phyloP scores from a whole-genome alignment of 768 basidiomycete species.

The Podaxis sp. region DNA sequence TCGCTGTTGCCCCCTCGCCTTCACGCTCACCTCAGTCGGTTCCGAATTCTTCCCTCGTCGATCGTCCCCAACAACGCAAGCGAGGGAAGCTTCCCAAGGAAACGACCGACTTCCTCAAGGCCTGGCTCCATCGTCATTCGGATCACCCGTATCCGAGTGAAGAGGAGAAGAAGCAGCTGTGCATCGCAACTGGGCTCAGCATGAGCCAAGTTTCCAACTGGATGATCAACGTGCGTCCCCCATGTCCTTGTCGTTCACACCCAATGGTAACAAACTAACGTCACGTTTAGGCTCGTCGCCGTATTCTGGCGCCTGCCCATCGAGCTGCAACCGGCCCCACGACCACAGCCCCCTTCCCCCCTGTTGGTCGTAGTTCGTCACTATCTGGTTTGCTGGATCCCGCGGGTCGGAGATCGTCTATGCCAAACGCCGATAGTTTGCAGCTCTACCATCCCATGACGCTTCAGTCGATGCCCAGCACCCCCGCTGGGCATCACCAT shows the following conservation, averaged over 20 bases:
- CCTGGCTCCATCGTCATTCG: constrained; percentile 84
- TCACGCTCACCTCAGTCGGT: constrained; percentile 54
- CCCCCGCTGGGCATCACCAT: constrained; percentile 35
- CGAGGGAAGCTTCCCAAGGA: constrained; percentile 89
- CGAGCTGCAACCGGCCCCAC: constrained; percentile 74
- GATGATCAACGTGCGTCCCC: constrained; percentile 77
- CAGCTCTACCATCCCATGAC: constrained; percentile 81
- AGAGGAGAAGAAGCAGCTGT: constrained; percentile 88
- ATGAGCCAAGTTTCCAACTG: constrained; percentile 92
- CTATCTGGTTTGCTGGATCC: constrained; percentile 40
- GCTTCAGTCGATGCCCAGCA: constrained; percentile 56
- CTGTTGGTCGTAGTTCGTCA: constrained; percentile 41
- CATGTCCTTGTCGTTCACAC: not conserved
- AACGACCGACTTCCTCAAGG: constrained; percentile 85
- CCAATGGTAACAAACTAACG: not conserved
- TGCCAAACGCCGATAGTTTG: constrained; percentile 64
- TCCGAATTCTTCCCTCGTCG: constrained; percentile 59
- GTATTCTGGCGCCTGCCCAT: constrained; percentile 81
- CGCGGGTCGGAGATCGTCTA: constrained; percentile 57
- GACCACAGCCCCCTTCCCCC: constrained; percentile 72
- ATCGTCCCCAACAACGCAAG: constrained; percentile 70
- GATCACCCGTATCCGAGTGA: constrained; percentile 90
- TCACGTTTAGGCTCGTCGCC: constrained; percentile 62
- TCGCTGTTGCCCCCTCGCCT: constrained; percentile 43
- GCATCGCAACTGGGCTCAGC: constrained; percentile 80